Evolutionary conservation across 2,329 filamentous ascomycete species (phyloP), one percentile per base, ranked within the genome.

Genomic region (Orbilia oligospora): DNA sequence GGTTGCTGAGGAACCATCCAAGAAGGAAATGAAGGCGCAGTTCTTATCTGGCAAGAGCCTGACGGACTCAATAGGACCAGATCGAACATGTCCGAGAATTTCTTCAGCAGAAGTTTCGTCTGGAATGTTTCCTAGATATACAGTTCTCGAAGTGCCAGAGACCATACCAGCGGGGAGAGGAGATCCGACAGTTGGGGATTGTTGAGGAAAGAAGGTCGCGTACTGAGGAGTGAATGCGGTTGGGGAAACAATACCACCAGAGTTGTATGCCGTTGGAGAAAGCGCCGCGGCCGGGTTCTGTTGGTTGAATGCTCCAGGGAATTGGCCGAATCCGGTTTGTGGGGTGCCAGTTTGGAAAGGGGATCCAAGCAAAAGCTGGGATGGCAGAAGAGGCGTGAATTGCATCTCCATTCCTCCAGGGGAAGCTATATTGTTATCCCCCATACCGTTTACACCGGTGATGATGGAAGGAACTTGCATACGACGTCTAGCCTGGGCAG

Each of bases 61-160:
- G 67, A 99, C 96, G n/a, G 96, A 98, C 87, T 99, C 96, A 83
- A 99, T 98, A 84, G 98, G 96, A 24, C 96, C 96, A 85, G 96
- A 98, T 80, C 96, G 90, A 77, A 99, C 96, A 83, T 99, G 96
- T 80, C 94, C 92, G 71, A 99, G 87, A 80, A 99, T 97, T 86
- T 99, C 96, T 86, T 99, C 96, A 8, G 96, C 95, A 63, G 93
- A 91, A 6, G 96, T 99, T 86, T 99, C 96, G 27, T 94, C 93
- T n/a, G 96, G 96, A 76, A 99, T 98, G 85, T 99, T 99, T 80
- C 96, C 96, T 66, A 99, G 87, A 84, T 99, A 99, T 51, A 99
- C 96, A 3, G 96, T 99, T 81, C 96, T 90, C 88, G 95, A 98
- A 9, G 94, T 97, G 65, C 94, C 93, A 61, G 93, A 94, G 53